Base-by-base conservation (phyloP, 73 alveolate genomes). In the Paramecium biaurelia region DNA sequence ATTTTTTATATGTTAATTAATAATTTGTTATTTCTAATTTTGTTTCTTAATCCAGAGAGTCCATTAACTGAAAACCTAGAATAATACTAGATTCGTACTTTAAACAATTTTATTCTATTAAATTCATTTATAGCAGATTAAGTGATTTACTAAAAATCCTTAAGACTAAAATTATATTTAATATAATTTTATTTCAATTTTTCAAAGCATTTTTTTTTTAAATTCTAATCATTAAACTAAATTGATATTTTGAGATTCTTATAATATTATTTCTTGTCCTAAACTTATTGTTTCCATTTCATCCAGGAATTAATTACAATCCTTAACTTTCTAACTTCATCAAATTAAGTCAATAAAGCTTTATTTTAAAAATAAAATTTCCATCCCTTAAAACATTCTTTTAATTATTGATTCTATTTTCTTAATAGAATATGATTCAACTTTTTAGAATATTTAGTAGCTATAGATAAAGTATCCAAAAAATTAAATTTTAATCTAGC, bases 271-370 rank as follows among this genome's bases (percentile, higher is more conserved):
- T 79, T 43, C 12, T 79, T 42, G 5, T 79, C 47, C 23, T 79
- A 2, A 2, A 79, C 14, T 5, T 18, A 79, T 45, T 79, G 5
- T 79, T 79, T 79, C 90, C 90, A 79, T 12, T 21, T 43, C 74
- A 43, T 79, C 90, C 90, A 79, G 47, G 10, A 45, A 23, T 79
- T n/a, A 79, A 79, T 79, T 18, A 20, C 24, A 24, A 23, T 79
- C 23, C 90, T 79, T 15, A 79, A 12, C 1, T 45, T 24, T 18
- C 18, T 23, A 9, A 79, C 90, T 79, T 24, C 41, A 30, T 21
- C 10, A 47, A 79, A 47, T 43, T 79, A 79, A 43, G 20, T 79
- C 30, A 79, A 43, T 24, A 79, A 24, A 2, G 32, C 32, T 42
- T 42, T 63, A 2, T 63, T 63, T 63, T 63, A 12, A 23, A 26